Base-by-base conservation (phyloP, 345 rosid species). In the Corchorus olitorius region DNA sequence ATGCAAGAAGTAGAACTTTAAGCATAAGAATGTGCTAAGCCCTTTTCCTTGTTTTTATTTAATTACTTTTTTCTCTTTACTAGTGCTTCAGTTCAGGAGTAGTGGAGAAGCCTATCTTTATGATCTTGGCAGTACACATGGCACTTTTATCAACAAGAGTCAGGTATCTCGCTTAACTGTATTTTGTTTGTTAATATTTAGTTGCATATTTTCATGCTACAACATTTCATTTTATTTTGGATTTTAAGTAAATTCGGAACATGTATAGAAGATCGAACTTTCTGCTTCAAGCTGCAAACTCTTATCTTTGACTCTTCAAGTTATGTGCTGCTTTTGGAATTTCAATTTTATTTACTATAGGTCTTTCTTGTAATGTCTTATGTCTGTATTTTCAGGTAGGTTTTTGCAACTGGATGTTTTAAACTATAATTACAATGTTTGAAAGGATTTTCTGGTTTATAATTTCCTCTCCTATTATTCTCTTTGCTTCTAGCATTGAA, bases 91-190 rank as follows among this genome's bases (percentile, higher is more conserved):
- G 86, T 94, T 91, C 81, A 96, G 90, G 69, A 86, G 87, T 76
- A 89, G 81, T 43, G 98, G 99, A 66, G 89, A 77, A 60, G 97
- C 99, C 0, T 96, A 88, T 77, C 76, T 96, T 48, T 96, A 89
- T 60, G 99, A 93, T 81, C 88, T 90, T 48, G 97, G 91, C 46
- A 93, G 98, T 77, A 91, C 94, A 14, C 99, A 96, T 79, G 97
- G 98, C 67, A 89, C 97, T 22, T 87, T 73, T 37, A 61, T 92
- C 70, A 93, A 96, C 87, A 96, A 92, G 88, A 82, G 45, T 60
- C 90, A 88, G 98, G 97, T 96, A 88, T 70, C 70, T 17, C 45
- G 34, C 49, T 48, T 68, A 45, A 64, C 16, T 39, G 4, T 34
- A 33, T 69, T 69, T 13, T 69, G 39, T 49, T 49, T 67, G 55